A percentile compares a stretch with the other conserved stretches of the same genome.
Conservation (phyloP, 805 yeast genomes). For the Huiozyma naganishii region DNA sequence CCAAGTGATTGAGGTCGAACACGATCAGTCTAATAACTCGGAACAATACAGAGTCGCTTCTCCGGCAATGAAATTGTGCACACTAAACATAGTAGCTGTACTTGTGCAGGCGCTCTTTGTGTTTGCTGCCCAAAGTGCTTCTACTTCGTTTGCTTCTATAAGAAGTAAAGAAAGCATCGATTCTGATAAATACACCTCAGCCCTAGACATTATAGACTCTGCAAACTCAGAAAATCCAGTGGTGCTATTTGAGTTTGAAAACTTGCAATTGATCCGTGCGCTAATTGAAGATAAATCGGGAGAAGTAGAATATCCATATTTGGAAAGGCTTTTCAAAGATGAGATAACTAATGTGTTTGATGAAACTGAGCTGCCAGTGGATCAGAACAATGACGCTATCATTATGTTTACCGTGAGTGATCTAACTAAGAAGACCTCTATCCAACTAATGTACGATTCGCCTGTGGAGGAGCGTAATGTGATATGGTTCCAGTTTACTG, state of each 20-base stretch:
- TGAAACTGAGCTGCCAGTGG: slow-evolving; percentile 2
- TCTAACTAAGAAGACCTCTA: slow-evolving; percentile 10
- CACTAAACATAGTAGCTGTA: neutral
- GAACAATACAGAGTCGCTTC: no score
- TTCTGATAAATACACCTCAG: neutral
- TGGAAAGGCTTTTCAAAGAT: slow-evolving; percentile 12
- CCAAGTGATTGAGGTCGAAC: no score
- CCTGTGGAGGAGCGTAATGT: slow-evolving; percentile 11
- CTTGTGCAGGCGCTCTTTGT: slow-evolving; percentile 2
- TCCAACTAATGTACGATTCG: slow-evolving; percentile 14
- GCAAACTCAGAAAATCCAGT: slow-evolving; percentile 13
- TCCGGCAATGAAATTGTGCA: no score
- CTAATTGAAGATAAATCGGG: slow-evolving; percentile 4
- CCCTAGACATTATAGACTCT: slow-evolving; percentile 3
- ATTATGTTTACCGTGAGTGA: slow-evolving; percentile 4
- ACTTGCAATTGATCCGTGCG: slow-evolving; percentile 10
- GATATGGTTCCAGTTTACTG: slow-evolving; percentile 17
- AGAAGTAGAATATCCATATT: slow-evolving; percentile 8
- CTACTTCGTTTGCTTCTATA: slow-evolving; percentile 7
- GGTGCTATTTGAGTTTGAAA: slow-evolving; percentile 16
- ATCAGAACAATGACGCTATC: neutral
- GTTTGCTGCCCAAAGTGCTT: slow-evolving; percentile 1
- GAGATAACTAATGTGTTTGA: slow-evolving; percentile 8
- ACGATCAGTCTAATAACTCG: no score
- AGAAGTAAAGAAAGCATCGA: slow-evolving; percentile 2